Evolutionary conservation across 1,284 basidiomycete species (phyloP), one percentile per base, ranked within the genome.

Genomic region (Fistulinella cinereoalba): DNA sequence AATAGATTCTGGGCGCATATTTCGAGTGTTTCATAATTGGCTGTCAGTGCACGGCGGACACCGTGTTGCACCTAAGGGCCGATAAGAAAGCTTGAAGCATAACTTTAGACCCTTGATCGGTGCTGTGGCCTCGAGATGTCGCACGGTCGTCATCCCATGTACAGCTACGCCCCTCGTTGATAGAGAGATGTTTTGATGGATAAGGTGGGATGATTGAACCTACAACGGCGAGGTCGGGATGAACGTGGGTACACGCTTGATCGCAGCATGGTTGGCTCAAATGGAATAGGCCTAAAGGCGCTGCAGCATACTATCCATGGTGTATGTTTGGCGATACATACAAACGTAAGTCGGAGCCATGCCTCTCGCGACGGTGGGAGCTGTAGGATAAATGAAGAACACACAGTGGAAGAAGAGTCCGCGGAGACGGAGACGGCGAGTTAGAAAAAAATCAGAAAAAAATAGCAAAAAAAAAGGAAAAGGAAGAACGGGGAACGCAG

Each of bases 1-100:
- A 46, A 50, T 64, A 65, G 62, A 61, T 43, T 28, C 40, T 7
- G 7, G 7, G 10, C 34, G 27, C 41, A 39, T 27, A 10, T 33
- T 33, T 38, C 19, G 29, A 43, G 36, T 36, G 10, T 31, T 13
- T 13, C 28, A 24, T 19, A n/a, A 15, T 27, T 11, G 18, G 21
- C 22, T 37, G 33, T 34, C 34, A 31, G 28, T n/a, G 15, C 3
- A 12, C 24, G 27, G n/a, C n/a, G n/a, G n/a, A n/a, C n/a, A n/a
- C n/a, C n/a, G n/a, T n/a, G n/a, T n/a, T n/a, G n/a, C n/a, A n/a
- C n/a, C 32, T 19, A 13, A 8, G n/a, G 4, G 34, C n/a, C n/a
- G 22, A 37, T 13, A 15, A 18, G 25, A 28, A 31, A n/a, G 8
- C 6, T 12, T 33, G 39, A 43, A 18, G 16, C 28, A 45, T n/a